These are phyloP conservation scores for Xylariomycetidae sp. DNA, from an alignment of 2,329 filamentous ascomycete genomes.

Conservation along the genomic window DNA sequence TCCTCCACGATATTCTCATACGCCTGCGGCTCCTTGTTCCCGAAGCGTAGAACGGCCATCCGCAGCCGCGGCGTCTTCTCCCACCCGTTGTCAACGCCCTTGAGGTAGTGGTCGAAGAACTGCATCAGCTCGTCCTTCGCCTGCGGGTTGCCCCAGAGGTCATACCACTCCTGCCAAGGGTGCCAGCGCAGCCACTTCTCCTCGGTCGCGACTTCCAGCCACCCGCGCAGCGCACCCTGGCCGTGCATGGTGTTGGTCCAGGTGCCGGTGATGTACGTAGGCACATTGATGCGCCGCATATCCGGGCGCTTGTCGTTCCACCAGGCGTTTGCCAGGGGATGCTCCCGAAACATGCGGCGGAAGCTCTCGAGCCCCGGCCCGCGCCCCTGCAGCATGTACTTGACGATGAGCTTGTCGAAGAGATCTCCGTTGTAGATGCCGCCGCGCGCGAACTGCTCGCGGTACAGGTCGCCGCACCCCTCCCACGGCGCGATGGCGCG, in stretches of 20 bases:
- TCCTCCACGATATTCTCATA: slow-evolving; percentile 6
- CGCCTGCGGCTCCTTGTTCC: slow-evolving; percentile 21
- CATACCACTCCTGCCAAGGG: slow-evolving; percentile 35
- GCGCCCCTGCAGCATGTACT: slow-evolving; percentile 1
- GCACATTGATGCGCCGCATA: slow-evolving; percentile 10
- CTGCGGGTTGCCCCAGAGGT: slow-evolving; percentile 30
- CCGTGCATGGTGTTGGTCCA: slow-evolving; percentile 12
- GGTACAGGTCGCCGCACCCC: slow-evolving; percentile 15
- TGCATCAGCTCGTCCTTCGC: slow-evolving; percentile 27
- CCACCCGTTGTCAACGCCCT: slow-evolving; percentile 35
- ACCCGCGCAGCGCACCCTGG: slow-evolving; percentile 21
- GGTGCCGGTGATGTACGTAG: slow-evolving; percentile 11
- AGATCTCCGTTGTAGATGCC: slow-evolving; percentile 8
- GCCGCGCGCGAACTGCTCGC: slow-evolving; percentile 18
- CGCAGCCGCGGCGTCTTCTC: slow-evolving; percentile 36
- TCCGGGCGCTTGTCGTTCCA: slow-evolving; percentile 14
- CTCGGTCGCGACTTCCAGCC: slow-evolving; percentile 24
- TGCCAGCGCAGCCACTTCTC: slow-evolving; percentile 1
- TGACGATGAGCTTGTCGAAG: slow-evolving; percentile 1
- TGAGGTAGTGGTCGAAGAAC: slow-evolving; percentile 40
- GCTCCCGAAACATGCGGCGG: slow-evolving; percentile 7
- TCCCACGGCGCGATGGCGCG: slow-evolving; percentile 16
- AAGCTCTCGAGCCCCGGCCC: slow-evolving; percentile 10
- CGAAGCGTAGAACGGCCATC: slow-evolving; percentile 30
- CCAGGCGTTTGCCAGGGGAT: slow-evolving; percentile 9